A percentile compares a stretch with the other conserved stretches of the same genome.
Evolutionary conservation across 73 alveolate species (phyloP).

Genomic region (Durusdinium trenchii): DNA sequence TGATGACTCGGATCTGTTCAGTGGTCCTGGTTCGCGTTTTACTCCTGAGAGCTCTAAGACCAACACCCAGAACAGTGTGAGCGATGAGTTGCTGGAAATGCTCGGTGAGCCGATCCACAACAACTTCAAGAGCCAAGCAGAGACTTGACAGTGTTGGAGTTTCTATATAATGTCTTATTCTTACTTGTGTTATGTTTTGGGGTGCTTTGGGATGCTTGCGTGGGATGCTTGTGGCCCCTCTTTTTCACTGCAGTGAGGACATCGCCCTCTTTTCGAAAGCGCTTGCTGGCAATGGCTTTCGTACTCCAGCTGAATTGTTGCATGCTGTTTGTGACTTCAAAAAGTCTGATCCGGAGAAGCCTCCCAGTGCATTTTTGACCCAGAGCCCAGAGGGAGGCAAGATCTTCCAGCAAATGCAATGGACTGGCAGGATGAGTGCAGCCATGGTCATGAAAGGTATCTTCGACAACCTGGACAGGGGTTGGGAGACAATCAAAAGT

Average conservation of each 20-base stretch:
- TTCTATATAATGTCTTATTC: too few species aligned
- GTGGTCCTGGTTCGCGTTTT: background rate
- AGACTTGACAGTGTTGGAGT: background rate
- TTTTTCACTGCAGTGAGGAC: too few species aligned
- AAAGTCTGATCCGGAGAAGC: background rate
- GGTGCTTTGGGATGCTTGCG: too few species aligned
- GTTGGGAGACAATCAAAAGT: too few species aligned
- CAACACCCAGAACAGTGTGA: background rate
- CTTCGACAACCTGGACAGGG: background rate
- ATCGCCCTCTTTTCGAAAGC: background rate
- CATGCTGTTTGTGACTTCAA: too few species aligned
- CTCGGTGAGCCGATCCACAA: background rate
- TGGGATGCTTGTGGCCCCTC: too few species aligned
- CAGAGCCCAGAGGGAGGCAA: background rate
- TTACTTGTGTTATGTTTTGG: too few species aligned
- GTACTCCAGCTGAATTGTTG: background rate
- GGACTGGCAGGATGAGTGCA: background rate
- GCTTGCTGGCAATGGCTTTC: background rate
- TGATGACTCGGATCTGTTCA: background rate
- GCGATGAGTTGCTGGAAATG: conserved; percentile 15
- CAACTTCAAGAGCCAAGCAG: background rate
- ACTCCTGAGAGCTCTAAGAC: background rate
- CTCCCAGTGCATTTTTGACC: background rate
- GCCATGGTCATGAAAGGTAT: background rate
- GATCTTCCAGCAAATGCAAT: background rate